These are phyloP conservation scores for Metschnikowia baotianmanensis DNA, from an alignment of 805 yeast species.

Conservation along the genomic window DNA sequence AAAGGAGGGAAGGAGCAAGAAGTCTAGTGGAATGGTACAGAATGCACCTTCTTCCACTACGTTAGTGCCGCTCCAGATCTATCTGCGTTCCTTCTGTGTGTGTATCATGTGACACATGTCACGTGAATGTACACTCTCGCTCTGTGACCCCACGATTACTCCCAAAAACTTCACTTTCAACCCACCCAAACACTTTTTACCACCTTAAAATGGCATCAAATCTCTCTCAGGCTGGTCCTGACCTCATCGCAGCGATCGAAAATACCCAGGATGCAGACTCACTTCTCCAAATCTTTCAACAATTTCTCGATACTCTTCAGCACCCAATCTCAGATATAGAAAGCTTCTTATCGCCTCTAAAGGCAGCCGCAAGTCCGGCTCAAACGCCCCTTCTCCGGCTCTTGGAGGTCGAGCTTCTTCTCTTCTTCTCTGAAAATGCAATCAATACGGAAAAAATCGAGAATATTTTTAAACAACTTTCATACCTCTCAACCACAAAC, in stretches of 20 bases:
- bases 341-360: not conserved
- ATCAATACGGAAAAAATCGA: conserved; percentile 3
- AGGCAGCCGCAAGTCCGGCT: not conserved
- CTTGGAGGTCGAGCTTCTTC: conserved; percentile 10
- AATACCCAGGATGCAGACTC: conserved; percentile 4
- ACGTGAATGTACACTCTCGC: no score
- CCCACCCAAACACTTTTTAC: not conserved
- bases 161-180: no score
- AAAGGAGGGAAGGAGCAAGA: no score
- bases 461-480: conserved; percentile 7
- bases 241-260: not conserved
- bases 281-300: conserved; percentile 5
- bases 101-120: no score
- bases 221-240: conserved; percentile 5
- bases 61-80: no score
- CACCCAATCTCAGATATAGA: conserved; percentile 3
- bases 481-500: conserved; percentile 14
- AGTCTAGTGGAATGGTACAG: no score
- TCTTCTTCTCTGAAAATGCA: conserved; percentile 8
- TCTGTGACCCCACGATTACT: no score
- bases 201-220: not conserved
- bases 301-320: conserved; percentile 1
- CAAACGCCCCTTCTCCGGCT: conserved; percentile 6
- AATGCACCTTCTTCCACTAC: no score
- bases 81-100: no score